Conservation (phyloP, 1,139 yeast genomes). For the Candida frijolesensis region DNA sequence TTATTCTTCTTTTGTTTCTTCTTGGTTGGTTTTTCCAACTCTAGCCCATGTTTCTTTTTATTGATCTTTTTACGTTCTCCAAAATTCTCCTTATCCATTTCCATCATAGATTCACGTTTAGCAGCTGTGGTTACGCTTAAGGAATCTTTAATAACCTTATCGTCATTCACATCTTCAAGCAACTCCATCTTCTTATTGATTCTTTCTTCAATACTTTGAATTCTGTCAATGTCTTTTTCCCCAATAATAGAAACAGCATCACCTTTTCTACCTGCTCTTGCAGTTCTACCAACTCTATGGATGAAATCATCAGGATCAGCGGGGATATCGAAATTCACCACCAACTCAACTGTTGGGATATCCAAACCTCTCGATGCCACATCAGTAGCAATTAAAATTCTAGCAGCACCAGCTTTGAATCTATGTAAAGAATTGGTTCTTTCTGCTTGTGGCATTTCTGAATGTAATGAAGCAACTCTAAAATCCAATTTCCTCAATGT, state of each 20-base stretch:
- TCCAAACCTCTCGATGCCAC: constrained; percentile 97
- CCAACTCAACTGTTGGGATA: constrained; percentile 89
- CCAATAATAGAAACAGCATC: constrained; percentile 67
- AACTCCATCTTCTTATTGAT: constrained; percentile 76
- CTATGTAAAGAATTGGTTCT: constrained; percentile 89
- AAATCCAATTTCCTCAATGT: constrained; percentile 72
- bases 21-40: constrained; percentile 7
- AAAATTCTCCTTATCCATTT: constrained; percentile 87
- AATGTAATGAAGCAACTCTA: constrained; percentile 86
- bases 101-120: constrained; percentile 87
- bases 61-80: constrained; percentile 71
- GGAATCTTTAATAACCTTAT: constrained; percentile 70
- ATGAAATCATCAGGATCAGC: constrained; percentile 96
- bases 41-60: constrained; percentile 42
- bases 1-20: constrained; percentile 8
- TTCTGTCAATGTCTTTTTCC: constrained; percentile 80
- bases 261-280: constrained; percentile 90
- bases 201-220: constrained; percentile 84
- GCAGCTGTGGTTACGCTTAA: constrained; percentile 75
- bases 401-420: constrained; percentile 92
- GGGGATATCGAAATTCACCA: constrained; percentile 89
- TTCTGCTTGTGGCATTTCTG: constrained; percentile 92
- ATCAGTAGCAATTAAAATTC: constrained; percentile 90
- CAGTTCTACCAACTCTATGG: constrained; percentile 99
- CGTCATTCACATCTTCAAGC: constrained; percentile 71